A percentile compares a stretch with the other conserved stretches of the same genome.
phyloP scores from a whole-genome alignment of 108 stramenopile species.

The Cyclostephanos tholiformis region DNA sequence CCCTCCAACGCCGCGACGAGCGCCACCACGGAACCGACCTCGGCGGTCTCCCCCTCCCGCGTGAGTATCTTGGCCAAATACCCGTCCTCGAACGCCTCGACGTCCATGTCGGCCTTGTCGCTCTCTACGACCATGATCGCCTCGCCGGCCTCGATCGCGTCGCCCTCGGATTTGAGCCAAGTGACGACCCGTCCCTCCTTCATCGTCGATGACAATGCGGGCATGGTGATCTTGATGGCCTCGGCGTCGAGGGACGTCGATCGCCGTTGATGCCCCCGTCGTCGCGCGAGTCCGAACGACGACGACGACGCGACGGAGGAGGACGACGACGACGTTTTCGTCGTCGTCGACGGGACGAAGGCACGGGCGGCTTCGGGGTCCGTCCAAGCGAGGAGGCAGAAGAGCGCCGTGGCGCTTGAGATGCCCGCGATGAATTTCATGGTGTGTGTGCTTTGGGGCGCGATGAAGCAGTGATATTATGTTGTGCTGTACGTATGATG shows the following conservation, averaged over 20 bases:
- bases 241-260: conserved; percentile 52
- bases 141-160: conserved; percentile 91
- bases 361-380: conserved; percentile 19
- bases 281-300: conserved; percentile 21
- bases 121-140: conserved; percentile 98
- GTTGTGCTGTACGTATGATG: no score
- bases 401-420: conserved; percentile 42
- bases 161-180: conserved; percentile 95
- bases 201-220: conserved; percentile 97
- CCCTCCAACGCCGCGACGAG: conserved; percentile 81
- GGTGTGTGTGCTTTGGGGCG: conserved; percentile 1
- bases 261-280: conserved; percentile 31
- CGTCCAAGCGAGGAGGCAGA: conserved; percentile 35
- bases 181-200: conserved; percentile 94
- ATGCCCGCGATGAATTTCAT: conserved; percentile 52
- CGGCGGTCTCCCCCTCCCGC: conserved; percentile 86
- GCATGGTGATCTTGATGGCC: conserved; percentile 91
- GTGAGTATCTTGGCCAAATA: conserved; percentile 93
- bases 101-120: conserved; percentile 99
- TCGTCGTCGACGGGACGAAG: conserved; percentile 20
- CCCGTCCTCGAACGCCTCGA: conserved; percentile 96
- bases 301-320: conserved; percentile 13
- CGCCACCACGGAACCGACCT: conserved; percentile 92
- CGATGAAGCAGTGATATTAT: no score
- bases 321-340: conserved; percentile 14